Evolutionary conservation across 2,329 filamentous ascomycete genomes (phyloP).

Genomic region (Paradendryphiella salina): DNA sequence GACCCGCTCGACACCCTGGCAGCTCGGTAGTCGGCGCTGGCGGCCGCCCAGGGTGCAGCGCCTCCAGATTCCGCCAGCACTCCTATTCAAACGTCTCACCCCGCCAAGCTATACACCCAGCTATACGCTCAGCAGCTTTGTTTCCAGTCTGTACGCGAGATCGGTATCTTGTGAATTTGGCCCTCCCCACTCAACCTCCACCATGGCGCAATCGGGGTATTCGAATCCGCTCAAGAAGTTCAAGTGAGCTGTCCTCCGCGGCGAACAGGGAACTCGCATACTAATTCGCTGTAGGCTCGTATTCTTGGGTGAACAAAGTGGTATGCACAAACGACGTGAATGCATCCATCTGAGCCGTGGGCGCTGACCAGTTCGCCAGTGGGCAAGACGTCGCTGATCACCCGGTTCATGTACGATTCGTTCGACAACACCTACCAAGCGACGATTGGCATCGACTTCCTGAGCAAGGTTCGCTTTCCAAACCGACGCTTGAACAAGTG

Average conservation of each 20-base stretch:
- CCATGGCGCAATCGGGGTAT: constrained; percentile 80
- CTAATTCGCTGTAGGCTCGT: constrained; percentile 69
- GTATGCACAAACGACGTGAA: constrained; percentile 60
- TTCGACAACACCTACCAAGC: constrained; percentile 99
- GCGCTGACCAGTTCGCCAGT: constrained; percentile 60
- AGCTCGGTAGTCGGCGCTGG: constrained; percentile 17
- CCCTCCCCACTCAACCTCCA: constrained; percentile 3
- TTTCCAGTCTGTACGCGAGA: constrained; percentile 3
- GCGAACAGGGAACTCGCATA: constrained; percentile 16
- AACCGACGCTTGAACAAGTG: neutral
- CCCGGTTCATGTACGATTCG: constrained; percentile 99
- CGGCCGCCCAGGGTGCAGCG: constrained; percentile 17
- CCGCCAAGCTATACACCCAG: constrained; percentile 12
- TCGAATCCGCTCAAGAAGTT: constrained; percentile 99
- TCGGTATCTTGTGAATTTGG: neutral
- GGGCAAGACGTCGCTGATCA: constrained; percentile 97
- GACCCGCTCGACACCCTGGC: constrained; percentile 11
- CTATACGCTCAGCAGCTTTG: constrained; percentile 5
- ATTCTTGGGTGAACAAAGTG: constrained; percentile 97
- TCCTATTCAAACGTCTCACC: constrained; percentile 30
- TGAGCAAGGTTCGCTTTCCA: constrained; percentile 75
- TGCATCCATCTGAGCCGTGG: neutral
- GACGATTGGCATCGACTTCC: constrained; percentile 98
- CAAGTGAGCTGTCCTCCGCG: constrained; percentile 65
- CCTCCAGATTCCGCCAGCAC: constrained; percentile 24